Base-by-base conservation (phyloP, 768 basidiomycete genomes). In the Boletus reticuloceps region DNA sequence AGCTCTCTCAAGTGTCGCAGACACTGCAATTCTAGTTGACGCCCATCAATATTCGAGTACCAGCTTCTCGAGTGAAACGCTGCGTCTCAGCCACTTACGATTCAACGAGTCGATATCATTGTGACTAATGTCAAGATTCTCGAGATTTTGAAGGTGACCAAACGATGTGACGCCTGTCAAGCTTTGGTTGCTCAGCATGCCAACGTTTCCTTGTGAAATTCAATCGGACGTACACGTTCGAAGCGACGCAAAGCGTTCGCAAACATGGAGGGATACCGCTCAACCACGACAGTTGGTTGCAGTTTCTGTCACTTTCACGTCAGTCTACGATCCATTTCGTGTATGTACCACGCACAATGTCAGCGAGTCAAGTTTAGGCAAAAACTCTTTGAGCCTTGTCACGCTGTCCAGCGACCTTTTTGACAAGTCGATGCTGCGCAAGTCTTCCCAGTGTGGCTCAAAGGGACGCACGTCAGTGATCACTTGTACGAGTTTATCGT, bases 401-500 rank as follows among this genome's bases (percentile, higher is more conserved):
- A 88, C 79, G 63, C 84, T 85, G 47, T 88, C 87, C 27, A 85
- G 68, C 20, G 75, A 74, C 68, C 81, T 83, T 48, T 75, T 71
- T 38, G 77, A 78, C 52, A 99, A 75, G 67, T 98, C 87, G 61
- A 99, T 85, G 25, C 75, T 71, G 53, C 64, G 76, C 55, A 99
- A 73, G 39, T 81, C 77, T 63, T 98, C 95, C 97, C 97, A 99
- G 67, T 91, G 80, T 22, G 95, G 94, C 66, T 94, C 92, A 71
- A 91, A 97, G 19, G 95, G 94, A 66, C 94, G 88, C 13, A 94
- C 84, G 64, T 98, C 94, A 41, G 95, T 98, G 66, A 99, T 92
- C 63, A 91, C 85, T 69, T 91, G 84, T 2, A 98, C 88, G 6
- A 99, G 82, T 43, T 83, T 82, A 68, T 98, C 96, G 64, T 92